phyloP scores from a whole-genome alignment of 2,329 filamentous ascomycete species.

The Onygena corvina region DNA sequence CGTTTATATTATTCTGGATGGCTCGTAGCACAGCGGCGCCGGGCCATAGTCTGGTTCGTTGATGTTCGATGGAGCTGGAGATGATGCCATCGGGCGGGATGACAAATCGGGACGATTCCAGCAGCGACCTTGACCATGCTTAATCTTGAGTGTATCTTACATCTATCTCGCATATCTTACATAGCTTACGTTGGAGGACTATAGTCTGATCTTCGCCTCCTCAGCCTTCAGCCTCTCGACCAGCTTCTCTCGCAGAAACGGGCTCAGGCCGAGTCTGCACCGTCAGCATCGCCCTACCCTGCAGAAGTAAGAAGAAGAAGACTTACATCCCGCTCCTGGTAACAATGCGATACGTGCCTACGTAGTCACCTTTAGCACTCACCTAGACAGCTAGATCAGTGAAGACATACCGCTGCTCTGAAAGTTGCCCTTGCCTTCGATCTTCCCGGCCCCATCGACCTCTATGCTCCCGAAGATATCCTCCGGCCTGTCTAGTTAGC shows the following conservation, averaged over 20 bases:
- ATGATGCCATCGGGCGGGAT: too few relatives aligned
- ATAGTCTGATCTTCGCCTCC: constrained; percentile 20
- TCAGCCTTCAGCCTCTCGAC: constrained; percentile 34
- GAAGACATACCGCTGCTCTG: constrained; percentile 42
- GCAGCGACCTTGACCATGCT: too few relatives aligned
- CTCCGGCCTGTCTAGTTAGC: constrained; percentile 37
- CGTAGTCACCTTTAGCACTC: background rate
- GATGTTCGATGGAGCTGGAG: too few relatives aligned
- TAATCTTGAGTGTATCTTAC: too few relatives aligned
- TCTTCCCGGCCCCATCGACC: constrained; percentile 46
- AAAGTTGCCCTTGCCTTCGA: constrained; percentile 46
- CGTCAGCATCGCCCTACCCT: background rate
- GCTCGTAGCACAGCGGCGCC: too few relatives aligned
- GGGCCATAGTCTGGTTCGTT: too few relatives aligned
- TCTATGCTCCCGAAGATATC: constrained; percentile 56
- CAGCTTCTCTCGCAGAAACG: constrained; percentile 40
- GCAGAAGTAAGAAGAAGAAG: background rate
- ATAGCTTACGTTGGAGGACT: too few relatives aligned
- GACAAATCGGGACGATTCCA: too few relatives aligned
- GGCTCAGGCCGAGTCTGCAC: constrained; percentile 36
- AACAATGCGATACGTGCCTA: constrained; percentile 47
- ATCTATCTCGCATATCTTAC: too few relatives aligned
- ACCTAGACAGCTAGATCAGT: background rate
- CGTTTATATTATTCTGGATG: too few relatives aligned
- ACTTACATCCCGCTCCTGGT: constrained; percentile 50